Conservation (phyloP, 148 eudicot species). For the Selenicereus undatus region DNA sequence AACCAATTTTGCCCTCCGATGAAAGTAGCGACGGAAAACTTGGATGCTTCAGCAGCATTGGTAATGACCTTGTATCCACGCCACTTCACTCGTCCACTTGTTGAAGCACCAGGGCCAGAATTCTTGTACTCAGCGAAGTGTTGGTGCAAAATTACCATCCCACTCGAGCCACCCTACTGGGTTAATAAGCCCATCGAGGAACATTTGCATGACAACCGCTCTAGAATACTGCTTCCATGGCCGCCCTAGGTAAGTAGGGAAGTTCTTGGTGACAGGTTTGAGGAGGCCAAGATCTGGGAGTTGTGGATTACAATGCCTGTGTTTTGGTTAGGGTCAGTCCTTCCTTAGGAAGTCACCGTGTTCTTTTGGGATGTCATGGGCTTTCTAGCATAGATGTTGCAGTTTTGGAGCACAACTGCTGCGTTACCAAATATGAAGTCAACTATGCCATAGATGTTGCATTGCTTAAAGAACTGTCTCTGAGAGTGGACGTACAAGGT, state of each 20-base stretch:
- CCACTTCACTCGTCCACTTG: slow-evolving; percentile 37
- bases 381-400: slow-evolving; percentile 29
- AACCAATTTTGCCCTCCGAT: slow-evolving; percentile 53
- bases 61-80: slow-evolving; percentile 20
- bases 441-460: slow-evolving; percentile 42
- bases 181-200: slow-evolving; percentile 22
- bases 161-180: slow-evolving; percentile 43
- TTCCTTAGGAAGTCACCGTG: slow-evolving; percentile 41
- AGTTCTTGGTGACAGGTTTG: slow-evolving; percentile 13
- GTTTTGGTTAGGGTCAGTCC: slow-evolving; percentile 43
- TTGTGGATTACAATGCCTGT: slow-evolving; percentile 42
- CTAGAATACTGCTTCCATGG: slow-evolving; percentile 45
- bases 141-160: slow-evolving; percentile 28
- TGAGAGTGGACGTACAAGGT: slow-evolving; percentile 36
- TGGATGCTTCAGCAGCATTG: slow-evolving; percentile 11
- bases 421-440: slow-evolving; percentile 54
- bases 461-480: slow-evolving; percentile 42
- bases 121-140: slow-evolving; percentile 41
- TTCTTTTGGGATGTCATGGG: slow-evolving; percentile 28
- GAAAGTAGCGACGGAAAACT: slow-evolving; percentile 36
- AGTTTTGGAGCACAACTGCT: slow-evolving; percentile 39
- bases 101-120: slow-evolving; percentile 38
- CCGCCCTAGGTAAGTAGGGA: slow-evolving; percentile 42
- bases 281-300: slow-evolving; percentile 26
- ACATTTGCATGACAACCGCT: slow-evolving; percentile 28